These are phyloP conservation scores for Ceratopteris richardii DNA, from an alignment of 75 land plant species.

Conservation along the genomic window DNA sequence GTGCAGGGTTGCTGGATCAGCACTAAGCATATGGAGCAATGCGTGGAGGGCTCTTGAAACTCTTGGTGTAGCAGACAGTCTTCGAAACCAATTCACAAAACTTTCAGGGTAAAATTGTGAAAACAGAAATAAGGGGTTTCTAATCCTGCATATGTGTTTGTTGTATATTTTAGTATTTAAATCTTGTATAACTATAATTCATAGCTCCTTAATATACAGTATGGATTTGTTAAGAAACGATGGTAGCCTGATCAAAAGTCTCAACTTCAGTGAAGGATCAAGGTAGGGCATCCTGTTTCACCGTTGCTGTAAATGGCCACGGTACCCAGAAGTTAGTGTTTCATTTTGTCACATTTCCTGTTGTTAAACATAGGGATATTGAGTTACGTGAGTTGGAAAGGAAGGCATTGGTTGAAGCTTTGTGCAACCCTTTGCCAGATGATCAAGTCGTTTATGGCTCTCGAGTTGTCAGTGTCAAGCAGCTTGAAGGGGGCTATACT, in stretches of 20 bases:
- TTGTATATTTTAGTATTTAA: background rate
- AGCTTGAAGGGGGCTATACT: slow-evolving; percentile 16
- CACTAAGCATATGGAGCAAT: slow-evolving; percentile 42
- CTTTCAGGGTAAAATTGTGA: slow-evolving; percentile 11
- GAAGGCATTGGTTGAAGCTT: slow-evolving; percentile 51
- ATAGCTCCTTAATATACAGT: too few relatives aligned
- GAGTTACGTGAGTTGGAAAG: slow-evolving; percentile 71
- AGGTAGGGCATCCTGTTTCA: background rate
- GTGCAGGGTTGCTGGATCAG: slow-evolving; percentile 33
- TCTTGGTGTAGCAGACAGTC: slow-evolving; percentile 31
- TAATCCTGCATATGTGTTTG: background rate
- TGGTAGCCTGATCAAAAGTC: background rate
- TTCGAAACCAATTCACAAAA: slow-evolving; percentile 12
- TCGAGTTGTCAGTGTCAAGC: slow-evolving; percentile 29
- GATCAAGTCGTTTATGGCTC: slow-evolving; percentile 46
- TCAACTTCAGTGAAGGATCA: background rate
- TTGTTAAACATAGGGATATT: background rate
- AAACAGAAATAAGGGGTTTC: background rate
- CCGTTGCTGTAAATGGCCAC: background rate
- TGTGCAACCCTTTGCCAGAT: slow-evolving; percentile 47
- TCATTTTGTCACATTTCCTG: background rate
- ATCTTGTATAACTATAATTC: background rate
- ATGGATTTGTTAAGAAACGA: background rate
- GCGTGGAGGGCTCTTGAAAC: slow-evolving; percentile 52
- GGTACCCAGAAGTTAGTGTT: background rate